Base-by-base conservation (phyloP, 306 rosid genomes). In the Macrotyloma uniflorum region DNA sequence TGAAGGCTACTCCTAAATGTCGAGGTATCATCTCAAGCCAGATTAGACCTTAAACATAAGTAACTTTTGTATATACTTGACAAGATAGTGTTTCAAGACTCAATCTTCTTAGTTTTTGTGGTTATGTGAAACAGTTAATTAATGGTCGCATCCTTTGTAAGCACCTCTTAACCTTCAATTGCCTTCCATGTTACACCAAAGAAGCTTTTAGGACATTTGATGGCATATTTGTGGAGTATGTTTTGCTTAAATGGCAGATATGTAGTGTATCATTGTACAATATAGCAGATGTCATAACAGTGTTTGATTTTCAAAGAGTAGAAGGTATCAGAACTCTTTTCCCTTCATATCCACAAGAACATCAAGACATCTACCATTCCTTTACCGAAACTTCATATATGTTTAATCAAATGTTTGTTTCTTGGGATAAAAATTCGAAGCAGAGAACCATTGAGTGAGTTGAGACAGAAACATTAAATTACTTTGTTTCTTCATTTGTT, bases 151-250 rank as follows among this genome's bases (percentile, higher is more conserved):
- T n/a, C n/a, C n/a, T n/a, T n/a, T n/a, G n/a, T n/a, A n/a, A n/a
- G n/a, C n/a, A n/a, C n/a, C 40, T 35, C 40, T 35, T 35, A 35
- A 6, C 8, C 40, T 35, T 35, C 40, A 35, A 35, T 35, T 35
- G 8, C 40, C 40, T 35, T 35, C 40, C 8, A 6, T 35, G 40
- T 35, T 35, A 35, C 40, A 5, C 40, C 40, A 46, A 33, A 79
- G 72, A 50, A 70, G 74, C 40, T 79, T 49, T 74, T 67, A 46
- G 51, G 33, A 35, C 11, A 68, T 45, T 57, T 43, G 59, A 22
- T 57, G 40, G 73, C 28, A 26, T 26, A 26, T 26, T 26, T 26
- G 1, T 26, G 28, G 28, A 26, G n/a, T 26, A 26, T 26, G 28
- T 26, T 26, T 26, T 26, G 28, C 28, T 26, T 2, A 26, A 26